Percentiles rank a stretch among this genome's conserved stretches.
These are phyloP conservation scores for Graphium sp. DNA, from an alignment of 2,329 filamentous ascomycete genomes.

Conservation along the genomic window DNA sequence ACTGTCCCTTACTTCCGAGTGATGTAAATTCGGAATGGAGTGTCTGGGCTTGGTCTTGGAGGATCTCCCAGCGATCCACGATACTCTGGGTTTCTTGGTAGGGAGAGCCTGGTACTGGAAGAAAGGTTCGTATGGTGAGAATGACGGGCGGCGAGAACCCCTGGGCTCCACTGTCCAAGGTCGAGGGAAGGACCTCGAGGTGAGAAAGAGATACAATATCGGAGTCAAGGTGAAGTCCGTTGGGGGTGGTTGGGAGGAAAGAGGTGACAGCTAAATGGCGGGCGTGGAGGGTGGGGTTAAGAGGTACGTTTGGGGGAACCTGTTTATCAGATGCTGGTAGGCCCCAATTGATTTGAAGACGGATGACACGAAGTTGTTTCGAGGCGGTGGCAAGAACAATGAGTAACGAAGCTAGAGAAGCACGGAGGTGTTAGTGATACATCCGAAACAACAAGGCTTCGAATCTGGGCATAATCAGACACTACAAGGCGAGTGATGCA, in stretches of 20 bases:
- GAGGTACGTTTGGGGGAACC: conserved; percentile 22
- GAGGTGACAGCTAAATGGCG: conserved; percentile 39
- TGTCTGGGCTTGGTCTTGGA: conserved; percentile 45
- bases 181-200: conserved; percentile 54
- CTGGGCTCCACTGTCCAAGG: conserved; percentile 41
- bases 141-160: conserved; percentile 43
- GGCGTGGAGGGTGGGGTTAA: conserved; percentile 36
- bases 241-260: conserved; percentile 33
- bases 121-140: conserved; percentile 54
- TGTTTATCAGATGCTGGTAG: conserved; percentile 38
- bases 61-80: conserved; percentile 68
- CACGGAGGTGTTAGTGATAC: too few relatives aligned
- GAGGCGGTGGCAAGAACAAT: conserved; percentile 53
- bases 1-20: conserved; percentile 46
- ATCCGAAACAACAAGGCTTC: too few relatives aligned
- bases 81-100: conserved; percentile 55
- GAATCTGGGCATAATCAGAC: too few relatives aligned
- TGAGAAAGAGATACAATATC: conserved; percentile 52
- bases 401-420: conserved; percentile 34
- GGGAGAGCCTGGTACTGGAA: conserved; percentile 32
- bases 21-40: conserved; percentile 68
- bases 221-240: conserved; percentile 24
- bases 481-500: too few relatives aligned
- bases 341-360: conserved; percentile 61
- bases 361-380: conserved; percentile 58